Evolutionary conservation across 495 filamentous ascomycete species (phyloP), one percentile per base, ranked within the genome.

Genomic region (Penicillium soppii): DNA sequence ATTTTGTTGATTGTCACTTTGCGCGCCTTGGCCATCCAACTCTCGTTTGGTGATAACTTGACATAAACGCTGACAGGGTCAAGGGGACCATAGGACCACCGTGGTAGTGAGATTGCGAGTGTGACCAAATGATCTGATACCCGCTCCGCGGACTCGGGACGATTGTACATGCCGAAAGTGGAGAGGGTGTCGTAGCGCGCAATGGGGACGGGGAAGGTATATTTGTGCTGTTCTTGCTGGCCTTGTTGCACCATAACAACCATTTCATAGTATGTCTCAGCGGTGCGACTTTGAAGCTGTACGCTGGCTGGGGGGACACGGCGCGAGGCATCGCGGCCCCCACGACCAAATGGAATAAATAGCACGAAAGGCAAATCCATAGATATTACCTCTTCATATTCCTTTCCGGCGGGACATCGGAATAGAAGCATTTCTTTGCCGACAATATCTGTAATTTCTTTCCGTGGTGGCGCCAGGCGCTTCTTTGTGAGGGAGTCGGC

Each of bases 81-180:
- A 43, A 95, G 73, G 2, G 94, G 94, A 15, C 94, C 94, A 62
- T 97, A 98, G 20, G 91, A 96, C 94, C 94, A 97, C 44, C 90
- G 83, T 8, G 92, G 92, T 52, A 98, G 75, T 43, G 87, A 92
- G 47, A 96, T 95, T 15, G 89, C 88, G 48, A 98, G 72, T 13
- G 90, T 95, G 35, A 98, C 92, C 45, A 97, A 71, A 64, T 95
- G 92, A 68, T 98, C 94, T 32, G 89, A 80, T 46, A 91, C 86
- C 44, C 81, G 81, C 54, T 95, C 89, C 41, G 89, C 89, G 43
- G 83, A 85, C 67, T 97, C 94, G 8, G 91, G 94, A 22, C 91
- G 85, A 71, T 97, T 97, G 73, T 97, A 98, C 94, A 98, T 98
- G 66, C 94, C 95, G 70, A 97, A 98, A 25, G 94, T 97, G 19